Conservation (phyloP, 2,329 filamentous ascomycete species). For the Trichoderma citrinoviride region DNA sequence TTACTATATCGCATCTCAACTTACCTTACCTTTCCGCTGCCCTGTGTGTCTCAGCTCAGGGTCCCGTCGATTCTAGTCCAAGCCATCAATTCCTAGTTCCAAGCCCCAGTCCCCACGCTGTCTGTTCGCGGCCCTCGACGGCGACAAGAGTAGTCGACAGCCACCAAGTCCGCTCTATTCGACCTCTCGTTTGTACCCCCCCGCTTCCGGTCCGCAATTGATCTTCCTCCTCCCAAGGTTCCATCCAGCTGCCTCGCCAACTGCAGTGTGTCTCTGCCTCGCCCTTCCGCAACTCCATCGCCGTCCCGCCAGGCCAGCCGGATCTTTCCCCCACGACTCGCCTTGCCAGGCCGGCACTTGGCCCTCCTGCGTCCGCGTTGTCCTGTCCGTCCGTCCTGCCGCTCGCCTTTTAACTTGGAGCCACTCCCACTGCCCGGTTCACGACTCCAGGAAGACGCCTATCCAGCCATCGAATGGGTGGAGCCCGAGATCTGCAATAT, state of each 20-base stretch:
- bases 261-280: not conserved
- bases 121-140: constrained; percentile 16
- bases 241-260: not conserved
- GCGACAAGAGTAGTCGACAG: constrained; percentile 13
- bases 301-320: not conserved
- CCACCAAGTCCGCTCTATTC: constrained; percentile 11
- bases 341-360: constrained; percentile 2
- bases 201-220: constrained; percentile 21
- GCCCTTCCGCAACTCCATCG: not conserved
- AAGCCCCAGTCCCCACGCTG: constrained; percentile 18
- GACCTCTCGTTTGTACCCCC: constrained; percentile 10
- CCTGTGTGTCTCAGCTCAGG: constrained; percentile 22
- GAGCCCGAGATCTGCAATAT: constrained; percentile 22
- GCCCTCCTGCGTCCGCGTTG: not conserved
- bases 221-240: not conserved
- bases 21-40: not conserved
- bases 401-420: not conserved
- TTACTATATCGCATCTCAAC: not conserved
- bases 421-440: not conserved
- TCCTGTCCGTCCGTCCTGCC: not conserved
- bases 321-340: not conserved
- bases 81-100: constrained; percentile 9
- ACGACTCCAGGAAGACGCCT: constrained; percentile 12
- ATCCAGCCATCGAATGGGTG: constrained; percentile 19
- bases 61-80: constrained; percentile 12